Conservation (phyloP, 179 eudicot genomes). For the Silene vulgaris region DNA sequence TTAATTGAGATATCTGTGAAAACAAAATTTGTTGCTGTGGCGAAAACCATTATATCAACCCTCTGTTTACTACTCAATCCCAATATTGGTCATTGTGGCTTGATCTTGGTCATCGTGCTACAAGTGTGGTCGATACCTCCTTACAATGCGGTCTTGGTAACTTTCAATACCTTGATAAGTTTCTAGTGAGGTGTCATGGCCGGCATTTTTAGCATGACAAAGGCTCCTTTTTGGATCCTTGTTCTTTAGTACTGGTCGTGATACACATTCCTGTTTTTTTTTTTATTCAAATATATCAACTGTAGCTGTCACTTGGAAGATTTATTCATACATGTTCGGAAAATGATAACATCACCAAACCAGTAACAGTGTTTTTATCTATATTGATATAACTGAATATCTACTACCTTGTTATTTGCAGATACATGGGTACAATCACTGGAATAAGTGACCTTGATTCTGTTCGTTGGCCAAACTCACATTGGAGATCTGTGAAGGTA, state of each 20-base stretch:
- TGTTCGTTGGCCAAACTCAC: slow-evolving; percentile 95
- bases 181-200: background rate
- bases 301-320: background rate
- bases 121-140: background rate
- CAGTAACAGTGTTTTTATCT: background rate
- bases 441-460: slow-evolving; percentile 91
- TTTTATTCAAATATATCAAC: background rate
- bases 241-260: background rate
- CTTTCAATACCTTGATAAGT: background rate
- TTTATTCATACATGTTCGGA: background rate
- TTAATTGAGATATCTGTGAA: background rate
- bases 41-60: background rate
- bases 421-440: slow-evolving; percentile 99
- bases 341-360: no score
- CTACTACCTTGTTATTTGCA: slow-evolving; percentile 29
- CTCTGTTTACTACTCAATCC: background rate
- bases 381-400: background rate
- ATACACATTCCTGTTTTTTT: background rate
- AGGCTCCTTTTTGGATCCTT: background rate
- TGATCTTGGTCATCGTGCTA: background rate
- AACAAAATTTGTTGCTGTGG: background rate
- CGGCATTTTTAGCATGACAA: background rate
- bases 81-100: background rate
- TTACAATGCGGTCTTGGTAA: background rate
- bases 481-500: slow-evolving; percentile 99